Evolutionary conservation across 2,329 filamentous ascomycete genomes (phyloP).

Genomic region (Cordyceps militaris): DNA sequence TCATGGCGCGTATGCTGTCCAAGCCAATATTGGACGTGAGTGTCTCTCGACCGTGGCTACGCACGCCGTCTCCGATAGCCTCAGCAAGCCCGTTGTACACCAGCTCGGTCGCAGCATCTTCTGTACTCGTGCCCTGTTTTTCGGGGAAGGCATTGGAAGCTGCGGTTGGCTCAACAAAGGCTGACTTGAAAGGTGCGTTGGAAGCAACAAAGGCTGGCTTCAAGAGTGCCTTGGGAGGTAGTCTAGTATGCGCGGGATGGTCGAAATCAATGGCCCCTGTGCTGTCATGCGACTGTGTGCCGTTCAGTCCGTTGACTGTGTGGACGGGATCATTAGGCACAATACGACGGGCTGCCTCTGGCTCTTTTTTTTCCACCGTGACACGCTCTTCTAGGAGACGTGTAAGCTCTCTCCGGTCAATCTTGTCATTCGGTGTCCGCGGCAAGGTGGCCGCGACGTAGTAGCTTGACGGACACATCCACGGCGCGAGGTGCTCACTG

Average conservation of each 20-base stretch:
- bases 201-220: no score
- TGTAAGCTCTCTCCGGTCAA: not conserved
- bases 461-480: conserved; percentile 8
- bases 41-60: not conserved
- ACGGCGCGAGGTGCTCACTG: not conserved
- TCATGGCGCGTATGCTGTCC: conserved; percentile 6
- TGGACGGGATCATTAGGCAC: not conserved
- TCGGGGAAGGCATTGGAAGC: not conserved
- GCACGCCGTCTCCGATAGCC: not conserved
- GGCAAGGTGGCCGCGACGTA: not conserved
- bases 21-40: not conserved
- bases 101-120: not conserved
- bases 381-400: not conserved
- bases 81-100: not conserved
- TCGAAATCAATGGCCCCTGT: no score
- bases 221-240: no score
- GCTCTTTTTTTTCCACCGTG: not conserved
- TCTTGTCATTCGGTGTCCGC: conserved; percentile 3
- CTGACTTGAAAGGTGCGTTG: no score
- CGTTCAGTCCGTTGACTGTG: not conserved
- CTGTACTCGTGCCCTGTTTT: not conserved
- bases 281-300: not conserved
- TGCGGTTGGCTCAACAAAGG: not conserved
- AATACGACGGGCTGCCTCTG: not conserved
- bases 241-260: no score